Evolutionary conservation across 441 rosid genomes (phyloP).

Genomic region (Gossypium trilobum): DNA sequence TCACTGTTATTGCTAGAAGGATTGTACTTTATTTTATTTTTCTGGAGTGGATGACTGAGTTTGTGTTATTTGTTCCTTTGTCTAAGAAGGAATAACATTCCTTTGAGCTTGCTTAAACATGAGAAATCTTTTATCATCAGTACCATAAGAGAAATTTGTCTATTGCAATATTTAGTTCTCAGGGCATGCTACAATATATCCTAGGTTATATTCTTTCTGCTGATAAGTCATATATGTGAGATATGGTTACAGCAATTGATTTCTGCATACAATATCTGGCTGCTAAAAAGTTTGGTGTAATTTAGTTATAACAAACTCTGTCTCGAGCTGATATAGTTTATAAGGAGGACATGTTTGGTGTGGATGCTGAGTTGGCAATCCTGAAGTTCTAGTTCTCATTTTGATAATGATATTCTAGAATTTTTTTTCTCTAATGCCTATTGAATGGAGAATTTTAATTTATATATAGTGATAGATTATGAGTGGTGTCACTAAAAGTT

Average conservation of each 20-base stretch:
- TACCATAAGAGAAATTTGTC: background rate
- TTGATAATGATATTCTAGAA: background rate
- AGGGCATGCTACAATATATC: background rate
- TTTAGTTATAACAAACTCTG: background rate
- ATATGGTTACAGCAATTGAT: background rate
- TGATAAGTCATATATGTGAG: background rate
- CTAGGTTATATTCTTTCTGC: background rate
- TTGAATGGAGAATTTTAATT: background rate
- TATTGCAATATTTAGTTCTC: background rate
- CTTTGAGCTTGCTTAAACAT: background rate
- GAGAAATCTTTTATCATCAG: background rate
- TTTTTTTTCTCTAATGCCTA: background rate
- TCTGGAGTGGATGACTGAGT: background rate
- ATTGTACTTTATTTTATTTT: background rate
- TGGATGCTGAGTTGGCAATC: background rate
- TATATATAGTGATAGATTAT: background rate
- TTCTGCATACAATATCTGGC: background rate
- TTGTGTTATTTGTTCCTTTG: background rate
- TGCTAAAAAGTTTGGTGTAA: background rate
- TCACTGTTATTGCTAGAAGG: background rate
- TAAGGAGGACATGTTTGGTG: background rate
- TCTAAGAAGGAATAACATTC: background rate
- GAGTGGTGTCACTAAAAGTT: background rate
- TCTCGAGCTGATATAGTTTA: background rate
- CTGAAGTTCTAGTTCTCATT: conserved; percentile 1